Conservation (phyloP, 75 land plant species). For the Isoetes taiwanensis region DNA sequence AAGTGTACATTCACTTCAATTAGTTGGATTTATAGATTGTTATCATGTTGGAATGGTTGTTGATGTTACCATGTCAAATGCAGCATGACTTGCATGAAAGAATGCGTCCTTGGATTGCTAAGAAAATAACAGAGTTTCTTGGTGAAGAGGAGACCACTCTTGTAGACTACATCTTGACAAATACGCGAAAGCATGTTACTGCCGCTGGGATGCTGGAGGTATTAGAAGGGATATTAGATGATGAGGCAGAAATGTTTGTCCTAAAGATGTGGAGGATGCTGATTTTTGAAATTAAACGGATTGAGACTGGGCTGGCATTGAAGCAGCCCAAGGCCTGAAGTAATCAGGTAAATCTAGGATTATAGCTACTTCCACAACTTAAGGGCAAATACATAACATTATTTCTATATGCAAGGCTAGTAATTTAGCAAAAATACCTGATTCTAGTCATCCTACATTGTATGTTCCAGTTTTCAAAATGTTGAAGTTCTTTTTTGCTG, state of each 20-base stretch:
- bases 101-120: conserved; percentile 98
- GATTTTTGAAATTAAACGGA: conserved; percentile 95
- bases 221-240: conserved; percentile 75
- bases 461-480: too few species aligned
- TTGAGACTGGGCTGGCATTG: conserved; percentile 74
- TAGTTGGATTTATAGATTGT: too few species aligned
- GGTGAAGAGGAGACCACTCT: conserved; percentile 91
- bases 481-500: too few species aligned
- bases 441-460: too few species aligned
- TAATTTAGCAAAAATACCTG: too few species aligned
- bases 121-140: conserved; percentile 90
- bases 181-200: conserved; percentile 69
- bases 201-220: conserved; percentile 77
- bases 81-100: conserved; percentile 88
- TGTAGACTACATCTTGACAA: conserved; percentile 85
- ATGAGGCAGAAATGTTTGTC: conserved; percentile 99
- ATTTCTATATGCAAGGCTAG: too few species aligned
- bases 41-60: too few species aligned
- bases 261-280: conserved; percentile 99
- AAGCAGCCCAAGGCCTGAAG: conserved; percentile 26
- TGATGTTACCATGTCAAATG: too few species aligned
- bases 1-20: too few species aligned
- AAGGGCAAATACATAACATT: too few species aligned
- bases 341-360: too few species aligned
- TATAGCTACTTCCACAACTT: too few species aligned